Percentiles rank a stretch among this genome's conserved stretches.
These are phyloP conservation scores for Hypsizygus ulmarius DNA, from an alignment of 1,284 basidiomycete species.

Conservation along the genomic window DNA sequence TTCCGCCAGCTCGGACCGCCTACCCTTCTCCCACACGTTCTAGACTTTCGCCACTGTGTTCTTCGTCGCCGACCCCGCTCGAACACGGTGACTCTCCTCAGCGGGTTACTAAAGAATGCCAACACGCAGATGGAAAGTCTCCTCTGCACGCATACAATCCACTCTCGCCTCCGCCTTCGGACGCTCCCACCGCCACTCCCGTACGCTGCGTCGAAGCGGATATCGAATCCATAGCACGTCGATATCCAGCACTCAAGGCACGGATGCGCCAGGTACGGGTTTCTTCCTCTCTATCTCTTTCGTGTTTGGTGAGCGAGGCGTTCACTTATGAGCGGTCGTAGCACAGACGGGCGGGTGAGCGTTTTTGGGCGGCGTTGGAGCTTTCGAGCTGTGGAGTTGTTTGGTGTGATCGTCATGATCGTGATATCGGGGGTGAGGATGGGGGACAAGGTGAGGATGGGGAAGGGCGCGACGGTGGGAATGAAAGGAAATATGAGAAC, in stretches of 20 bases:
- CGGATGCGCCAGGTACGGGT: constrained; percentile 13
- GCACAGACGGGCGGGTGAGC: constrained; percentile 25
- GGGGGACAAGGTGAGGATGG: no score
- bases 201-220: constrained; percentile 1
- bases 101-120: background rate
- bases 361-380: constrained; percentile 27
- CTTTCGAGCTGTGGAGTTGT: constrained; percentile 35
- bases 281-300: background rate
- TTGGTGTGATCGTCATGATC: constrained; percentile 18
- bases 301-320: background rate
- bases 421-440: constrained; percentile 10
- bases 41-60: background rate
- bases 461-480: no score
- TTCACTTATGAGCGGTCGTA: constrained; percentile 20
- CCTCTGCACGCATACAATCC: constrained; percentile 1
- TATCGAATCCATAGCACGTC: constrained; percentile 4
- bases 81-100: background rate
- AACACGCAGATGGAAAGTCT: background rate
- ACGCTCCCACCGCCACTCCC: background rate
- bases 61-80: background rate
- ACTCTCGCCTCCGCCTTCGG: constrained; percentile 14
- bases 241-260: constrained; percentile 15
- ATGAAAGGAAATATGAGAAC: no score
- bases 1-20: background rate
- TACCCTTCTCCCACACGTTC: constrained; percentile 16